Conservation (phyloP, 257 asterid species). For the Solanum chaucha region DNA sequence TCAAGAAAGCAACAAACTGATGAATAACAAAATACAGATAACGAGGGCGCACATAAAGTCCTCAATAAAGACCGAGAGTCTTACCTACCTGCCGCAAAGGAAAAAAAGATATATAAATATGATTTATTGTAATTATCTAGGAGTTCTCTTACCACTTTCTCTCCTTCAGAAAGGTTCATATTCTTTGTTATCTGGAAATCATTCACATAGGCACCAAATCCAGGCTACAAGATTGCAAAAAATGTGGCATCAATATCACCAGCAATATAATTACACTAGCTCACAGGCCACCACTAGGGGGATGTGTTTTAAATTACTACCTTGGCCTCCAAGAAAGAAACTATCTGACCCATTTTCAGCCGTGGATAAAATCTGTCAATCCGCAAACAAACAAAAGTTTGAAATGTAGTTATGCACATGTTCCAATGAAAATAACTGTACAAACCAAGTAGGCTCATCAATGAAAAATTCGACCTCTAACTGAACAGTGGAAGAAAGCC, state of each 20-base stretch:
- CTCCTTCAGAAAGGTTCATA: constrained; percentile 35
- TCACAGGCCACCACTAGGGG: not conserved
- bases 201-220: constrained; percentile 60
- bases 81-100: not conserved
- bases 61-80: not conserved
- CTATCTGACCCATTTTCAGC: constrained; percentile 59
- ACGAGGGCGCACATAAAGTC: not conserved
- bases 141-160: constrained; percentile 48
- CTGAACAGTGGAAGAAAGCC: not conserved
- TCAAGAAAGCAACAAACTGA: not conserved
- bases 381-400: not conserved
- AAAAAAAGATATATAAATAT: not conserved
- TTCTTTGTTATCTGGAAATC: constrained; percentile 64
- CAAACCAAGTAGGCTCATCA: not conserved
- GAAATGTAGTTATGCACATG: not conserved
- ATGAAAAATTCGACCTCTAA: not conserved
- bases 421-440: not conserved
- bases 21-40: not conserved
- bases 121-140: not conserved
- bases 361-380: constrained; percentile 72
- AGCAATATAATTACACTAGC: not conserved
- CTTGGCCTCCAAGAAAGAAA: constrained; percentile 60
- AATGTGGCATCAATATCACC: constrained; percentile 2
- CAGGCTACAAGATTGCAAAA: constrained; percentile 54
- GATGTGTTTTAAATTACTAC: constrained; percentile 16